Percentiles rank a stretch among this genome's conserved stretches.
Conservation (phyloP, 371 early-diverging fungal genomes). For the Saksenaea oblongispora region DNA sequence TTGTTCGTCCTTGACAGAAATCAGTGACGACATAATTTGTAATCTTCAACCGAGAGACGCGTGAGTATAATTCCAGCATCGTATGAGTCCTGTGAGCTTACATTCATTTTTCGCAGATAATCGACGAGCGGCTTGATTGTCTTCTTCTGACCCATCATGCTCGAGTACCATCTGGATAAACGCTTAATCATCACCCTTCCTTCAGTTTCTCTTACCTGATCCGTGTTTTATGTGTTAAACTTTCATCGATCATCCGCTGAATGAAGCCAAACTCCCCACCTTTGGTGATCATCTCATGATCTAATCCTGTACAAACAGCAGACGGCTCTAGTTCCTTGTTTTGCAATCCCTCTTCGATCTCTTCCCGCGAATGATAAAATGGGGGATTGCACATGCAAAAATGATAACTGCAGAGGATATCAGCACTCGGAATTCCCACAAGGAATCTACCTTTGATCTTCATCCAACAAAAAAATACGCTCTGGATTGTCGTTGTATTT, state of each 20-base stretch:
- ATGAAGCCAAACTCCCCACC: constrained; percentile 73
- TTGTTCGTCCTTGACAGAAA: constrained; percentile 60
- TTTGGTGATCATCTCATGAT: constrained; percentile 61
- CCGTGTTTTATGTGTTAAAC: constrained; percentile 31
- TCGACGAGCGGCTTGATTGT: constrained; percentile 43
- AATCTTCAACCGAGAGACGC: constrained; percentile 18
- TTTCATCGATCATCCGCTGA: constrained; percentile 56
- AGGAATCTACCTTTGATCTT: constrained; percentile 5
- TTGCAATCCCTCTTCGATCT: constrained; percentile 38
- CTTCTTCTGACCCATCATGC: constrained; percentile 60
- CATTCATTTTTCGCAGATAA: constrained; percentile 32
- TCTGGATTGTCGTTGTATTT: constrained; percentile 31
- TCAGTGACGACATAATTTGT: constrained; percentile 50
- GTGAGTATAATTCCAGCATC: background rate
- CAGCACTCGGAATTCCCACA: background rate
- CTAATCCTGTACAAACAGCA: constrained; percentile 61
- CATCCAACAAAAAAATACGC: constrained; percentile 32
- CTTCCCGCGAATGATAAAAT: constrained; percentile 56
- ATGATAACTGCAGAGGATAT: constrained; percentile 34
- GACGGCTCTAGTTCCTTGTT: constrained; percentile 50
- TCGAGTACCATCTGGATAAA: constrained; percentile 61
- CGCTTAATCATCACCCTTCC: background rate
- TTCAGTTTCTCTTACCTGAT: constrained; percentile 25
- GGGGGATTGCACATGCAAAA: constrained; percentile 82
- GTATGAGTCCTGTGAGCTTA: constrained; percentile 11